These are phyloP conservation scores for Acidomyces sp. DNA, from an alignment of 495 filamentous ascomycete genomes.

Conservation along the genomic window DNA sequence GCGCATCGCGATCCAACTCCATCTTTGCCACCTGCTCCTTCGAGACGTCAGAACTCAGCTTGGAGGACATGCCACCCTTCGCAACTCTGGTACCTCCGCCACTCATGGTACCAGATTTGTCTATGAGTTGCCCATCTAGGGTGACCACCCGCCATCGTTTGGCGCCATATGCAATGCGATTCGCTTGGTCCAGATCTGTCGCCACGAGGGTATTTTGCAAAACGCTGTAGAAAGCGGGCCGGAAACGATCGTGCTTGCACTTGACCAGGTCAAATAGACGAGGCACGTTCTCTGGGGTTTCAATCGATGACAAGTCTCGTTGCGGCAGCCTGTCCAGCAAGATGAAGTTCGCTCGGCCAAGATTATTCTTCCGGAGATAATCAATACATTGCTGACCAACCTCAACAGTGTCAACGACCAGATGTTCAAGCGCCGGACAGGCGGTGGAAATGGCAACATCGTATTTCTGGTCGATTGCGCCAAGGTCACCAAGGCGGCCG, in stretches of 20 bases:
- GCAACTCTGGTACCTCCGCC: conserved; percentile 84
- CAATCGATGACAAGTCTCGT: conserved; percentile 60
- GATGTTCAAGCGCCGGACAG: conserved; percentile 79
- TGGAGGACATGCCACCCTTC: conserved; percentile 87
- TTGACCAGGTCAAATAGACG: conserved; percentile 87
- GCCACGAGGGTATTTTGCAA: conserved; percentile 90
- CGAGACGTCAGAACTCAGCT: conserved; percentile 68
- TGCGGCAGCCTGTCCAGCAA: conserved; percentile 73
- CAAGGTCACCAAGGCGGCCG: conserved; percentile 85
- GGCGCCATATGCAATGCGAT: conserved; percentile 88
- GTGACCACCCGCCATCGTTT: conserved; percentile 92
- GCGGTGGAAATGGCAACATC: conserved; percentile 96
- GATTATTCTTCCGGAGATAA: conserved; percentile 90
- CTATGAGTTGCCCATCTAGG: conserved; percentile 85
- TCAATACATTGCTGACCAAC: conserved; percentile 95
- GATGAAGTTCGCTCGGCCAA: conserved; percentile 95
- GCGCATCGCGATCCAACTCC: conserved; percentile 69
- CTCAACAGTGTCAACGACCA: conserved; percentile 90
- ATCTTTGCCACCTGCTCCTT: conserved; percentile 81
- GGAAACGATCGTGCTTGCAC: conserved; percentile 72
- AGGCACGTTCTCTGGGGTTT: conserved; percentile 84
- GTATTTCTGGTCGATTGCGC: conserved; percentile 87
- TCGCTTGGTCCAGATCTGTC: conserved; percentile 81
- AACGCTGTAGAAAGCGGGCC: conserved; percentile 86
- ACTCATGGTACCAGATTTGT: conserved; percentile 95